Conservation (phyloP, 2,329 filamentous ascomycete species). For the Hypoxylon sp. region DNA sequence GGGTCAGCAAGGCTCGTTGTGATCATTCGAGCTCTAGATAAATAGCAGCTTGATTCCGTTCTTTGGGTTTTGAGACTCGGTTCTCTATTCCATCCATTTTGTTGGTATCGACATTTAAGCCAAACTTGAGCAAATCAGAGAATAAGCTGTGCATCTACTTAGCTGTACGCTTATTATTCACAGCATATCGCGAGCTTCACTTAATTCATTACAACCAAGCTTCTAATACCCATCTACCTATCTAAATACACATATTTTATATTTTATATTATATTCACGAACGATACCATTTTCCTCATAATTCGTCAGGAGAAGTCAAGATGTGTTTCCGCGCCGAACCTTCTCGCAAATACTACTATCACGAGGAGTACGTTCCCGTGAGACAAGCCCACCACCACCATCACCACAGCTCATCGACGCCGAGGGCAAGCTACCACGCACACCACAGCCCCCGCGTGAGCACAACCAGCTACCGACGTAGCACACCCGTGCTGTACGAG, state of each 20-base stretch:
- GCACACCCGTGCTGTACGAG: conserved; percentile 52
- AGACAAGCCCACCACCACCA: conserved; percentile 49
- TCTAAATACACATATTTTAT: not conserved
- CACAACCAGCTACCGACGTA: conserved; percentile 48
- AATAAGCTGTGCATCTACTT: not conserved
- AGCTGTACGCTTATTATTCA: not conserved
- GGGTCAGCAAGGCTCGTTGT: conserved; percentile 31
- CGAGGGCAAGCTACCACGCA: conserved; percentile 46
- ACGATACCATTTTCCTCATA: too few species aligned
- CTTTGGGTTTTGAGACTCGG: not conserved
- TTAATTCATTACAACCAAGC: conserved; percentile 1
- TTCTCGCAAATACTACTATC: conserved; percentile 62
- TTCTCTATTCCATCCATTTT: conserved; percentile 16
- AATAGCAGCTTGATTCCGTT: conserved; percentile 13
- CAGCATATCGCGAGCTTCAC: not conserved
- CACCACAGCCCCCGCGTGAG: conserved; percentile 54
- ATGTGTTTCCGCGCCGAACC: conserved; percentile 62
- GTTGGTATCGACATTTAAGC: not conserved
- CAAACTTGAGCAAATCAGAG: not conserved
- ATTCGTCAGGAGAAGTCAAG: conserved; percentile 8
- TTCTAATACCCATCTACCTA: conserved; percentile 2
- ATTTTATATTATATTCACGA: too few species aligned
- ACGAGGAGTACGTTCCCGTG: conserved; percentile 61
- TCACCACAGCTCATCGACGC: conserved; percentile 50
- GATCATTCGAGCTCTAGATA: conserved; percentile 19